Evolutionary conservation across 345 rosid genomes (phyloP).

Genomic region (Bruguiera parviflora): DNA sequence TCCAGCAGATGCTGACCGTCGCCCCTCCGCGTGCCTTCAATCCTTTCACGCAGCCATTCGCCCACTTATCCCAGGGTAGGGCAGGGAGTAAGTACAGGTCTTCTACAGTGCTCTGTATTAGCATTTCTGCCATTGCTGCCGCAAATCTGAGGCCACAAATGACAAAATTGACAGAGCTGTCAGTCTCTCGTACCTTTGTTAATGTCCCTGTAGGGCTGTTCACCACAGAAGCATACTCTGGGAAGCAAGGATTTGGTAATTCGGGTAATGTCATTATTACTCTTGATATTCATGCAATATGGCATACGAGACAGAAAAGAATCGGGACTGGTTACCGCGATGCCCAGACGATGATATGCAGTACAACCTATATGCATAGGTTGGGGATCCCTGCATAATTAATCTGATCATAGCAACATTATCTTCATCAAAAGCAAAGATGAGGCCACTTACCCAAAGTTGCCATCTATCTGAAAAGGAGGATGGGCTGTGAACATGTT

Average conservation of each 20-base stretch:
- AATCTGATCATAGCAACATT: neutral
- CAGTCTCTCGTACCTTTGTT: no score
- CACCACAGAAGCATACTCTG: no score
- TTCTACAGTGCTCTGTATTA: constrained; percentile 68
- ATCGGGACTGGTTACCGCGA: no score
- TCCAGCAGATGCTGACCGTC: constrained; percentile 66
- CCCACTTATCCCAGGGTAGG: constrained; percentile 74
- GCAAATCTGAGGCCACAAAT: constrained; percentile 46
- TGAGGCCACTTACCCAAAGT: constrained; percentile 65
- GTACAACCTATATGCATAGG: no score
- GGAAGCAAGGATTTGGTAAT: no score
- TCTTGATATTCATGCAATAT: no score
- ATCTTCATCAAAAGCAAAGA: neutral
- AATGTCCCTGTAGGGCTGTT: no score
- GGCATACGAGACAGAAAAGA: no score
- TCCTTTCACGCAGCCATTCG: constrained; percentile 64
- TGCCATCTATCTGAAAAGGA: constrained; percentile 93
- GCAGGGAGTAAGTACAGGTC: constrained; percentile 87
- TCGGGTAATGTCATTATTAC: no score
- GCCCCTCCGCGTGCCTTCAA: constrained; percentile 75
- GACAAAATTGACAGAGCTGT: neutral
- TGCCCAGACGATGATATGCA: no score
- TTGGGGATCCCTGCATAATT: no score
- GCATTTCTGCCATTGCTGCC: constrained; percentile 79
- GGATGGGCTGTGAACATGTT: constrained; percentile 95